These are phyloP conservation scores for Candida albicans DNA, from an alignment of 1,139 yeast species.

Conservation along the genomic window DNA sequence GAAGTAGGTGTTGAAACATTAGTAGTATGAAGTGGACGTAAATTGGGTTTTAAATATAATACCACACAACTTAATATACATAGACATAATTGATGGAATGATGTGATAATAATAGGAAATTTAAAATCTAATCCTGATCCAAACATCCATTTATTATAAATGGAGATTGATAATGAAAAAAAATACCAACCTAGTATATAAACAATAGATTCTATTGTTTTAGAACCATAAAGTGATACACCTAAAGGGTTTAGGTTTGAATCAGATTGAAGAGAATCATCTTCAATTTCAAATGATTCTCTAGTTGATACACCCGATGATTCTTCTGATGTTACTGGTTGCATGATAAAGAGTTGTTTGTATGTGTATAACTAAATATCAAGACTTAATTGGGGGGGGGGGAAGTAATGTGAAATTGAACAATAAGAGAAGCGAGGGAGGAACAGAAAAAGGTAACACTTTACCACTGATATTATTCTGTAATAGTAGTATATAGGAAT, in stretches of 20 bases:
- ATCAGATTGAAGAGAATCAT: too few species aligned
- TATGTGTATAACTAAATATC: too few species aligned
- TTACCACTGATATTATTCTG: too few species aligned
- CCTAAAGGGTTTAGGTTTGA: not conserved
- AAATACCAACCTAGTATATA: constrained; percentile 52
- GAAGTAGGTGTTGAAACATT: not conserved
- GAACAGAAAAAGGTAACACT: too few species aligned
- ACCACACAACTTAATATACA: constrained; percentile 47
- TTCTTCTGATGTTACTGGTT: constrained; percentile 2
- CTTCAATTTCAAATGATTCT: constrained; percentile 6
- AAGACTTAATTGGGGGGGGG: too few species aligned
- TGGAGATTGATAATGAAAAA: constrained; percentile 72
- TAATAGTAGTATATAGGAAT: too few species aligned
- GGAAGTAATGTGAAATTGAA: too few species aligned
- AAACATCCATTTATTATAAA: constrained; percentile 98
- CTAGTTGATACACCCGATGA: constrained; percentile 4
- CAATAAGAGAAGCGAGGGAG: too few species aligned
- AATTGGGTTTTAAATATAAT: constrained; percentile 45
- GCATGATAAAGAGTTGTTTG: not conserved
- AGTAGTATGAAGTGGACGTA: constrained; percentile 36
- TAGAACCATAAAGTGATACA: constrained; percentile 1
- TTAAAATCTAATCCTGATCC: constrained; percentile 70
- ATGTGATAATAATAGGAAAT: constrained; percentile 81
- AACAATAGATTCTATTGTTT: constrained; percentile 13
- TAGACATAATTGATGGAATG: constrained; percentile 79